Conservation (phyloP, 805 yeast genomes). For the Cyberlindnera galapagoensis region DNA sequence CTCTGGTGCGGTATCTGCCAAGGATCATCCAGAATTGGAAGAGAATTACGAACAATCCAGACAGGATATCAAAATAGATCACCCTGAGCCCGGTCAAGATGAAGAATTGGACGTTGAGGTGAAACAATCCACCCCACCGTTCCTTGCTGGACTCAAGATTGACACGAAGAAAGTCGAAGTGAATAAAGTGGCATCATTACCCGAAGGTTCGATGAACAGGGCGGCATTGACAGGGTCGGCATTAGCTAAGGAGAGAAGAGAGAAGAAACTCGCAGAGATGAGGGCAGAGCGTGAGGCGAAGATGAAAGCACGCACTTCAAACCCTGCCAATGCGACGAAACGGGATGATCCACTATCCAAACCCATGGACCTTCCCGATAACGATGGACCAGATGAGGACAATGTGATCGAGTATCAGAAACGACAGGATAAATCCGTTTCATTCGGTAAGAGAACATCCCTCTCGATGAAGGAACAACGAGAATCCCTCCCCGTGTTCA, state of each 20-base stretch:
- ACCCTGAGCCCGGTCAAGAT: slow-evolving; percentile 15
- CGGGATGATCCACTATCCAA: slow-evolving; percentile 29
- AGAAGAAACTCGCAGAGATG: slow-evolving; percentile 44
- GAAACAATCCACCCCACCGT: slow-evolving; percentile 61
- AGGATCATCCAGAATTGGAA: slow-evolving; percentile 61
- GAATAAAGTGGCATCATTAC: slow-evolving; percentile 55
- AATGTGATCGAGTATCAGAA: slow-evolving; percentile 24
- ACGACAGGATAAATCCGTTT: slow-evolving; percentile 23
- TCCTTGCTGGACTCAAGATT: slow-evolving; percentile 51
- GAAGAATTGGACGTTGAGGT: slow-evolving; percentile 68
- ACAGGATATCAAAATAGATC: slow-evolving; percentile 15
- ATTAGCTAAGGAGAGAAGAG: slow-evolving; percentile 58
- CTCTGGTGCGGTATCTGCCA: slow-evolving; percentile 63
- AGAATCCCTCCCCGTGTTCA: slow-evolving; percentile 67
- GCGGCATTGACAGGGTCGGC: slow-evolving; percentile 73
- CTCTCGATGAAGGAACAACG: slow-evolving; percentile 46
- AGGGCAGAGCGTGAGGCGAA: slow-evolving; percentile 53
- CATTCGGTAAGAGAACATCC: slow-evolving; percentile 32
- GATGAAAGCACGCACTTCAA: slow-evolving; percentile 30
- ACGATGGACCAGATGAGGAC: slow-evolving; percentile 12
- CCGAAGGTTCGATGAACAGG: slow-evolving; percentile 72
- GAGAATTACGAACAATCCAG: slow-evolving; percentile 27
- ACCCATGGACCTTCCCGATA: slow-evolving; percentile 10
- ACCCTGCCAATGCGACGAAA: slow-evolving; percentile 3
- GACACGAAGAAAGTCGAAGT: slow-evolving; percentile 36